These are phyloP conservation scores for Dactylis glomerata DNA, from an alignment of 176 grass and related monocot genomes.

Conservation along the genomic window DNA sequence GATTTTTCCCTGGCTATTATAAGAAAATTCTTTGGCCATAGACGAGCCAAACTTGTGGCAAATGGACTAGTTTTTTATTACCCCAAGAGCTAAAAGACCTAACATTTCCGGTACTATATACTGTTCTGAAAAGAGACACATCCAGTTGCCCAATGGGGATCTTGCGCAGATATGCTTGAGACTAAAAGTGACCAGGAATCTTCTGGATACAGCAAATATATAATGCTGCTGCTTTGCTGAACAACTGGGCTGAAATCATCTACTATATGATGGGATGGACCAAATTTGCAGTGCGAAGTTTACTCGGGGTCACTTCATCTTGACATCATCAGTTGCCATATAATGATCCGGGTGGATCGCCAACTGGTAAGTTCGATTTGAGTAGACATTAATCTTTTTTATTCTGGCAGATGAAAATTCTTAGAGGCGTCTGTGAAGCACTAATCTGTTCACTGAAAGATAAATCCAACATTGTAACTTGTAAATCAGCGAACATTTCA, in stretches of 20 bases:
- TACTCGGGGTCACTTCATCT: slow-evolving; percentile 27
- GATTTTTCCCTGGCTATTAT: slow-evolving; percentile 75
- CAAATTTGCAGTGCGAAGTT: slow-evolving; percentile 18
- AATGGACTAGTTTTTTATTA: slow-evolving; percentile 93
- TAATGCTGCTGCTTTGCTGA: slow-evolving; percentile 6
- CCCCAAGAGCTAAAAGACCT: slow-evolving; percentile 38
- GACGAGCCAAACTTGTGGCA: slow-evolving; percentile 69
- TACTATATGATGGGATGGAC: slow-evolving; percentile 19
- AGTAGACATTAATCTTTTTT: slow-evolving; percentile 11
- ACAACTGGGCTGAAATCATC: slow-evolving; percentile 32
- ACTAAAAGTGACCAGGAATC: neutral
- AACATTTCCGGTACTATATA: neutral
- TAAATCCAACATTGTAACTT: neutral
- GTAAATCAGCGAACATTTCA: neutral
- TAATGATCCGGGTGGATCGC: neutral
- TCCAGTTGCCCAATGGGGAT: slow-evolving; percentile 1
- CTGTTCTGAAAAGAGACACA: neutral
- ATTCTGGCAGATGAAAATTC: neutral
- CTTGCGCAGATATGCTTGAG: slow-evolving; percentile 7
- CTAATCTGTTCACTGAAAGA: neutral
- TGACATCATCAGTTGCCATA: slow-evolving; percentile 22
- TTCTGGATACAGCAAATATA: slow-evolving; percentile 17
- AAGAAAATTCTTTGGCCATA: slow-evolving; percentile 70
- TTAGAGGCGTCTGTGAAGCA: neutral
- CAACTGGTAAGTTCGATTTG: slow-evolving; percentile 35